These are phyloP conservation scores for Venturia asperata DNA, from an alignment of 2,329 filamentous ascomycete genomes.

Conservation along the genomic window DNA sequence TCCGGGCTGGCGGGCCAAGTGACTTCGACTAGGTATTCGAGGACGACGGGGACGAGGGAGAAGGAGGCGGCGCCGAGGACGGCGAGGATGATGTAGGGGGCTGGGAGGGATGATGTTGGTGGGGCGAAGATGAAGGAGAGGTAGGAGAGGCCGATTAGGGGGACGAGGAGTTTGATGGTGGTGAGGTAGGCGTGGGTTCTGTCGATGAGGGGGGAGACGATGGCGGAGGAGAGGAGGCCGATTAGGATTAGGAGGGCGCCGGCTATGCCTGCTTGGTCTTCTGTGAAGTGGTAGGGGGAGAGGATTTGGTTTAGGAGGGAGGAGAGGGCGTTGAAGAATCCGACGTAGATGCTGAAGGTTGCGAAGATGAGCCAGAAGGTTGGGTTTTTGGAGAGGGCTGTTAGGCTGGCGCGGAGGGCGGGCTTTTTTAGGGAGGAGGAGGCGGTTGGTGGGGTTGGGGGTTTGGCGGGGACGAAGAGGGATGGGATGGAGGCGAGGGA, in stretches of 20 bases:
- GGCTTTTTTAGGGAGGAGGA: conserved; percentile 51
- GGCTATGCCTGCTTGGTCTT: conserved; percentile 75
- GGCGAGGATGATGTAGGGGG: conserved; percentile 68
- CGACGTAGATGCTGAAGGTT: conserved; percentile 79
- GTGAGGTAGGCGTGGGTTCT: conserved; percentile 71
- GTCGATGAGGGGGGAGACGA: conserved; percentile 76
- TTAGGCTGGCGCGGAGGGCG: conserved; percentile 49
- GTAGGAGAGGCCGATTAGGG: conserved; percentile 65
- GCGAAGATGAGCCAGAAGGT: conserved; percentile 76
- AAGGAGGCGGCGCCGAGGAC: conserved; percentile 76
- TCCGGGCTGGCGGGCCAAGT: conserved; percentile 83
- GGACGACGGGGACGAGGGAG: conserved; percentile 69
- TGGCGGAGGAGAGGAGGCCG: conserved; percentile 68
- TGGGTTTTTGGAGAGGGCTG: conserved; percentile 43
- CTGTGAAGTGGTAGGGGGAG: conserved; percentile 72
- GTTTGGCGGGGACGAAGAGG: conserved; percentile 69
- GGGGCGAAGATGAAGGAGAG: conserved; percentile 78
- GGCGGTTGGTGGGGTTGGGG: conserved; percentile 69
- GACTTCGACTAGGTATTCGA: conserved; percentile 83
- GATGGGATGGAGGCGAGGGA: conserved; percentile 63
- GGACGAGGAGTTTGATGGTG: conserved; percentile 66
- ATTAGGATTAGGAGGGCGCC: conserved; percentile 85
- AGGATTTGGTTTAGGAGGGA: conserved; percentile 87
- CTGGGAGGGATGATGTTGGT: conserved; percentile 50
- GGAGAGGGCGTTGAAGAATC: conserved; percentile 88